Conservation (phyloP, 2,329 filamentous ascomycete genomes). For the Hysterium pulicare region DNA sequence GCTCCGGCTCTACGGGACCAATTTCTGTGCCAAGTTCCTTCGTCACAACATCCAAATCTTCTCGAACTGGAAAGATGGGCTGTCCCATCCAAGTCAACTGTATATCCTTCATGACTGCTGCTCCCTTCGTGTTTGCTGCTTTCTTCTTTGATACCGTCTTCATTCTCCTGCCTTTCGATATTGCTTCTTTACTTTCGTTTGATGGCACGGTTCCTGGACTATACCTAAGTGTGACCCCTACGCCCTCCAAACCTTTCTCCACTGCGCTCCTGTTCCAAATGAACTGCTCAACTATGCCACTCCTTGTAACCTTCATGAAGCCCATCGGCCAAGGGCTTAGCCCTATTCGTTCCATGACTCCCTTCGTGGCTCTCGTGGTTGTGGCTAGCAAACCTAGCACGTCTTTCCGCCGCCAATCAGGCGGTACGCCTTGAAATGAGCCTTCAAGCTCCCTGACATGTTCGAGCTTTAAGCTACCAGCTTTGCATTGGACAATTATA, state of each 20-base stretch:
- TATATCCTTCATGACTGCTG: slow-evolving; percentile 29
- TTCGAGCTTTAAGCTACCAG: slow-evolving; percentile 53
- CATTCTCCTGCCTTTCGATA: neutral
- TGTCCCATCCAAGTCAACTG: slow-evolving; percentile 37
- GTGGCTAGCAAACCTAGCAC: slow-evolving; percentile 67
- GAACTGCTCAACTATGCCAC: slow-evolving; percentile 63
- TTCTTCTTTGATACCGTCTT: slow-evolving; percentile 1
- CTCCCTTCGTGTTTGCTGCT: slow-evolving; percentile 12
- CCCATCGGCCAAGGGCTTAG: slow-evolving; percentile 68
- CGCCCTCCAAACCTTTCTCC: slow-evolving; percentile 59
- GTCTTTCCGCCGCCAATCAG: slow-evolving; percentile 65
- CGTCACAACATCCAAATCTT: slow-evolving; percentile 21
- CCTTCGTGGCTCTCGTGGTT: slow-evolving; percentile 69
- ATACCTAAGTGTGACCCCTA: slow-evolving; percentile 35
- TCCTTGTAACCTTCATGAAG: slow-evolving; percentile 60
- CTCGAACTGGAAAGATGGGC: slow-evolving; percentile 30
- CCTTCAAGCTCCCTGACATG: slow-evolving; percentile 76
- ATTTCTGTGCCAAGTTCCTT: slow-evolving; percentile 11
- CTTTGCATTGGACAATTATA: slow-evolving; percentile 68
- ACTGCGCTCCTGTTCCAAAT: slow-evolving; percentile 68
- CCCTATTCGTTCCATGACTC: slow-evolving; percentile 69
- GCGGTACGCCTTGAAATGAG: slow-evolving; percentile 68
- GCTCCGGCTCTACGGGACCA: neutral
- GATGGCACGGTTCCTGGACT: neutral
- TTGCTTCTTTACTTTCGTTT: neutral